Evolutionary conservation across 345 rosid species (phyloP).

Genomic region (Orychophragmus violaceus): DNA sequence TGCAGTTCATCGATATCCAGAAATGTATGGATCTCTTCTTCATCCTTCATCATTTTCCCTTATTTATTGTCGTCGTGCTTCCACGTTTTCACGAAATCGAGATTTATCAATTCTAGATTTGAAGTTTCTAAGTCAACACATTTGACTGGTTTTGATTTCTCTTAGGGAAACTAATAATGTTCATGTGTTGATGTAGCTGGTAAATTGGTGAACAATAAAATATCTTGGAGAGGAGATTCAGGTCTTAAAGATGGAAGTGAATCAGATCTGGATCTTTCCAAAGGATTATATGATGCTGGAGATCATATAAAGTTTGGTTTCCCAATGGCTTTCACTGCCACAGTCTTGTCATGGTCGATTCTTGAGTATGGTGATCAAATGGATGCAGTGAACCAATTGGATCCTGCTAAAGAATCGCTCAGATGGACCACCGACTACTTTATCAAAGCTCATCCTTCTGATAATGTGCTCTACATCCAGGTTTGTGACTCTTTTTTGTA

Average conservation of each 20-base stretch:
- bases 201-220: conserved; percentile 48
- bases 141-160: too few relatives aligned
- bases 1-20: conserved; percentile 88
- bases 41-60: not conserved
- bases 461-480: conserved; percentile 76
- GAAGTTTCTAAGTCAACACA: too few relatives aligned
- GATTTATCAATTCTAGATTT: not conserved
- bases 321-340: conserved; percentile 92
- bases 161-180: not conserved
- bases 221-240: conserved; percentile 94
- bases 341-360: conserved; percentile 84
- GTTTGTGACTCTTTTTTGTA: conserved; percentile 21
- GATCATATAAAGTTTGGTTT: conserved; percentile 93
- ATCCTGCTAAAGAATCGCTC: conserved; percentile 64
- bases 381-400: conserved; percentile 51
- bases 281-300: conserved; percentile 95
- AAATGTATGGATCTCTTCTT: conserved; percentile 47
- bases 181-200: conserved; percentile 52
- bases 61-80: not conserved
- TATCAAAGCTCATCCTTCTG: conserved; percentile 66
- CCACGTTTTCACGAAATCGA: not conserved
- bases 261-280: conserved; percentile 56
- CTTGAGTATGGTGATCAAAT: conserved; percentile 97
- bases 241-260: conserved; percentile 70
- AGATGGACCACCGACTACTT: conserved; percentile 90